Evolutionary conservation across 805 yeast species (phyloP), one percentile per base, ranked within the genome.

Genomic region (Candida endomychidarum): DNA sequence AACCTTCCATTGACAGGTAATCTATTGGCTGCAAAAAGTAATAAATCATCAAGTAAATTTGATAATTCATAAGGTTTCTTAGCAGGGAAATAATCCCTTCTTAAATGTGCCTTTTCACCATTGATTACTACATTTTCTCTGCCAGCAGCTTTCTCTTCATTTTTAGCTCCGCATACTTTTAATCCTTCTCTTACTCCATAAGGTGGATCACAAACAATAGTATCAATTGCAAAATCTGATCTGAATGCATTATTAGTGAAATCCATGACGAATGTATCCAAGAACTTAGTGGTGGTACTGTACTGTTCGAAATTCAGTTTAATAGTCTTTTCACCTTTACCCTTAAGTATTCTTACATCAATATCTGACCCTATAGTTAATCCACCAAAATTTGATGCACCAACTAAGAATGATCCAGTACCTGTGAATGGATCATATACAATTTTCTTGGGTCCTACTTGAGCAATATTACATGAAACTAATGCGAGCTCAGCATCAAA

Each of bases 121-220:
- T 85, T 82, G 18, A 87, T 86, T n/a, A 80, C 71, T 3, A 83
- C 67, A 30, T 76, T 64, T 54, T 87, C 95, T 51, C 86, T 78
- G 0, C 91, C 95, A 8, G 65, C 75, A 30, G 83, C 83, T 52
- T 75, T 78, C 2, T 82, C 81, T 37, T 82, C 76, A 45, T 75
- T 62, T 47, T 75, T 80, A 4, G 95, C 85, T 4, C 99, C 99
- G 40, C 95, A 78, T 0, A 89, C 96, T 58, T 88, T 89, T 39
- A 93, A 75, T 3, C 98, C 96, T 60, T 93, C 99, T 51, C 99
- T 73, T 2, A 93, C 95, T 9, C 99, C 99, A 60, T 93, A 93
- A 0, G 99, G 99, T 2, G 99, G 99, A 62, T 93, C 99, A 57
- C 97, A 89, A 2, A 91, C 77, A 4, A 93, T 91, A 1, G 86